These are phyloP conservation scores for Beauveria caledonica DNA, from an alignment of 2,329 filamentous ascomycete species.

Conservation along the genomic window DNA sequence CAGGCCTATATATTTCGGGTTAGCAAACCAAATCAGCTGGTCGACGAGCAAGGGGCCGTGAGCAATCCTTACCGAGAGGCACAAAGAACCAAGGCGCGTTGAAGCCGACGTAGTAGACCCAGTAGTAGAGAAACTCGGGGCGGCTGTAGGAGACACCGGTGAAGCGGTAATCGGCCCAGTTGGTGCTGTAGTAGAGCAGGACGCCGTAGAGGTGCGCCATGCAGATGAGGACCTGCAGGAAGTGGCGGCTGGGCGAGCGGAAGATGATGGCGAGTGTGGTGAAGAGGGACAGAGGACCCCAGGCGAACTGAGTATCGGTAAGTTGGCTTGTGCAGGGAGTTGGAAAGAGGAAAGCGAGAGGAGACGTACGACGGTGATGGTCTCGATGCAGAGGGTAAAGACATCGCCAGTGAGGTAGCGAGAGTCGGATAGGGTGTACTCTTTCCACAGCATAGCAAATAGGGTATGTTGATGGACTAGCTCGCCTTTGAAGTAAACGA, in stretches of 20 bases:
- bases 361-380: slow-evolving; percentile 63
- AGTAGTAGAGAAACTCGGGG: slow-evolving; percentile 53
- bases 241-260: slow-evolving; percentile 37
- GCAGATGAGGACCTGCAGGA: slow-evolving; percentile 42
- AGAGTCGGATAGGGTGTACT: slow-evolving; percentile 81
- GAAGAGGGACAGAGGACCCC: slow-evolving; percentile 51
- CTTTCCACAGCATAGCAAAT: slow-evolving; percentile 86
- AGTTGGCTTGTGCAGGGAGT: not conserved
- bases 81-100: slow-evolving; percentile 54
- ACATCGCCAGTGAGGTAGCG: slow-evolving; percentile 74
- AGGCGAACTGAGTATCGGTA: slow-evolving; percentile 33
- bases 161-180: slow-evolving; percentile 38
- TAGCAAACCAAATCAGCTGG: not conserved
- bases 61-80: slow-evolving; percentile 39
- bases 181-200: slow-evolving; percentile 54
- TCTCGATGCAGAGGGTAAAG: slow-evolving; percentile 83
- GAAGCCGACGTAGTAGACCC: slow-evolving; percentile 54
- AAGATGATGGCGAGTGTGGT: slow-evolving; percentile 38
- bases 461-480: slow-evolving; percentile 63
- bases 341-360: not conserved
- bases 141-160: slow-evolving; percentile 43
- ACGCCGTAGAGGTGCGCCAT: slow-evolving; percentile 53
- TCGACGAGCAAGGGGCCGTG: too few relatives aligned
- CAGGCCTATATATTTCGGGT: slow-evolving; percentile 17
- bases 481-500: slow-evolving; percentile 57